Evolutionary conservation across 257 asterid species (phyloP).

Genomic region (Handroanthus guayacan): DNA sequence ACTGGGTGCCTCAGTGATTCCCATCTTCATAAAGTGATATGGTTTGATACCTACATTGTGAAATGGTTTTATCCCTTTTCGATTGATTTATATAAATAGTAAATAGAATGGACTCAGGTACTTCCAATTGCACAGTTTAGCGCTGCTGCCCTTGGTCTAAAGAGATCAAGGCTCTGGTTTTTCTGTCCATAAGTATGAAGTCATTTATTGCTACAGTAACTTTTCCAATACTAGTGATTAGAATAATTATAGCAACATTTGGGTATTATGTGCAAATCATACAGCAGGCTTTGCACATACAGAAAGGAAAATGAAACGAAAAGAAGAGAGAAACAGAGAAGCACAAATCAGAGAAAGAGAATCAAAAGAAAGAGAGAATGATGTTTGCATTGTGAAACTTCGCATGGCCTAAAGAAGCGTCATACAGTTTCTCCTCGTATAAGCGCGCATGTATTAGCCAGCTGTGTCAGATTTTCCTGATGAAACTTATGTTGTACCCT

Average conservation of each 20-base stretch:
- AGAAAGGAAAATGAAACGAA: not conserved
- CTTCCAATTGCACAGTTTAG: too few species aligned
- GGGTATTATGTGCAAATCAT: not conserved
- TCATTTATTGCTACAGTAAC: too few species aligned
- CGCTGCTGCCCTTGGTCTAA: too few species aligned
- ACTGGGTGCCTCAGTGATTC: not conserved
- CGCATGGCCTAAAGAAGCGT: not conserved
- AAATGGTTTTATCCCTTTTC: not conserved
- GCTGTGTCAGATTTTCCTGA: not conserved
- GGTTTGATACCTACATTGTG: not conserved
- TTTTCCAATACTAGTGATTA: too few species aligned
- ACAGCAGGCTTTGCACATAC: not conserved
- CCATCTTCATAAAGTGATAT: not conserved
- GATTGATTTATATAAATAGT: not conserved
- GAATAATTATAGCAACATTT: too few species aligned
- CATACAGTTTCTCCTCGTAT: not conserved
- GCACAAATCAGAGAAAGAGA: not conserved
- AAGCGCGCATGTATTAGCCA: not conserved
- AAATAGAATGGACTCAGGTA: not conserved
- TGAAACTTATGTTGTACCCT: slow-evolving; percentile 18
- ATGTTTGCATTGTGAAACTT: not conserved
- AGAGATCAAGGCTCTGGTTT: too few species aligned
- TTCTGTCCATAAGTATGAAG: too few species aligned
- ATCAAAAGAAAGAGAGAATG: not conserved
- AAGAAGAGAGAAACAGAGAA: not conserved